Evolutionary conservation across 176 grass and related monocot species (phyloP).

Genomic region (Puccinellia tenuiflora): DNA sequence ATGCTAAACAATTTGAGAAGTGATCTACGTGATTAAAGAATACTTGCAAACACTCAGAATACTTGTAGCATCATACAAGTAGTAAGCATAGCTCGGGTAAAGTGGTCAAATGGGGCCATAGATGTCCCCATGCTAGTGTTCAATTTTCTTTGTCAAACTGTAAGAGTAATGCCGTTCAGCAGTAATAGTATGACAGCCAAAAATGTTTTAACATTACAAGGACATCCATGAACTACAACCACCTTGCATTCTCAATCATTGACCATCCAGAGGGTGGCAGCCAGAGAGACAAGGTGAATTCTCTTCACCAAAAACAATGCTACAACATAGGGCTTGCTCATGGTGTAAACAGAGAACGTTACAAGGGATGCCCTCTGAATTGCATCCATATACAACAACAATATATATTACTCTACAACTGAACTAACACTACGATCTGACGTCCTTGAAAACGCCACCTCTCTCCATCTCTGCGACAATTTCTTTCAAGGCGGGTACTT

Average conservation of each 20-base stretch:
- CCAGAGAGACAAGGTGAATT: slow-evolving; percentile 4
- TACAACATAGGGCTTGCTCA: slow-evolving; percentile 41
- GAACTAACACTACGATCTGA: slow-evolving; percentile 52
- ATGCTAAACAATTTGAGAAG: background rate
- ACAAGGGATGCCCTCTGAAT: slow-evolving; percentile 23
- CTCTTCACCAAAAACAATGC: slow-evolving; percentile 22
- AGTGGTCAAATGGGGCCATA: background rate
- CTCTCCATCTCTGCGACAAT: slow-evolving; percentile 79
- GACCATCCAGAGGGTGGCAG: background rate
- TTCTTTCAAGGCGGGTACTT: slow-evolving; percentile 88
- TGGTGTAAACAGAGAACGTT: slow-evolving; percentile 26
- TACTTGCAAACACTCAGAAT: background rate
- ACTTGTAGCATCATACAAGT: background rate
- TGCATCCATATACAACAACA: slow-evolving; percentile 44
- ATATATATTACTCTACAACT: slow-evolving; percentile 28
- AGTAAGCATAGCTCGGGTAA: background rate
- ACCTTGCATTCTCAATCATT: background rate
- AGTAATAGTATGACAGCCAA: background rate
- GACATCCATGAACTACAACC: slow-evolving; percentile 1
- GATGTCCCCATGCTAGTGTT: background rate
- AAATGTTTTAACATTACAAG: background rate
- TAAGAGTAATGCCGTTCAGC: background rate
- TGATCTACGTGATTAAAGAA: background rate
- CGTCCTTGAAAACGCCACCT: slow-evolving; percentile 83
- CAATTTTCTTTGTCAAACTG: background rate